Evolutionary conservation across 2,329 filamentous ascomycete genomes (phyloP), one percentile per base, ranked within the genome.

Genomic region (Ramularia collo-cygni): DNA sequence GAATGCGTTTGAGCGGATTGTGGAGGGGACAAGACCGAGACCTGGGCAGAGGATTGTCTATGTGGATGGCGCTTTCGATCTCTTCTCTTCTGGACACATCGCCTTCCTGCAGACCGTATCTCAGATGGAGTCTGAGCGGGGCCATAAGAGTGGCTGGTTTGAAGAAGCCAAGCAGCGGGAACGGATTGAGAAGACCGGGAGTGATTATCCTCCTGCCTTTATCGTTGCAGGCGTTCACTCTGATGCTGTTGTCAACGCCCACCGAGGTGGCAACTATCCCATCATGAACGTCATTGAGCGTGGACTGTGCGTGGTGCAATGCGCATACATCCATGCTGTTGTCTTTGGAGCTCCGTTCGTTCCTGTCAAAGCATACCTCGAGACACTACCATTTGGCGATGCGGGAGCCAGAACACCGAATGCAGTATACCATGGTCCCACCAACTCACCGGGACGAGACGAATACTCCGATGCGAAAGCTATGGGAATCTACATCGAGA

Each of bases 251-350:
- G 94, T 98, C 64, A 98, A 98, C 65, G 72, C 83, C 56, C 93
- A 88, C 84, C 96, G 96, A 67, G 90, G 92, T 26, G 75, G 95
- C 55, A 98, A 98, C 68, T 98, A 95, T 61, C 92, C 92, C 17
- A 96, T 98, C 67, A 98, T 98, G 92, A 98, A 96, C 69, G 89
- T 95, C 42, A 95, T 90, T 57, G 92, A 98, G 70, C 83, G 92
- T 29, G 89, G 89, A 2, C 78, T 98, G 15, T 98, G 92, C 61
- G 90, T 96, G 19, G 70, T 96, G 47, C 92, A 98, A 60, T 98
- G 92, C 71, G 83, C 83, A 81, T 94, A 94, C 66, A 75, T 96
- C 57, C 77, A 94, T 61, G 81, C 85, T 28, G 81, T 94, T 40
- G 71, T 96, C 46, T 94, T 98, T 58, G 86, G 85, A 27, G 87